Conservation (phyloP, 2,329 filamentous ascomycete species). For the Madurella mycetomatis region DNA sequence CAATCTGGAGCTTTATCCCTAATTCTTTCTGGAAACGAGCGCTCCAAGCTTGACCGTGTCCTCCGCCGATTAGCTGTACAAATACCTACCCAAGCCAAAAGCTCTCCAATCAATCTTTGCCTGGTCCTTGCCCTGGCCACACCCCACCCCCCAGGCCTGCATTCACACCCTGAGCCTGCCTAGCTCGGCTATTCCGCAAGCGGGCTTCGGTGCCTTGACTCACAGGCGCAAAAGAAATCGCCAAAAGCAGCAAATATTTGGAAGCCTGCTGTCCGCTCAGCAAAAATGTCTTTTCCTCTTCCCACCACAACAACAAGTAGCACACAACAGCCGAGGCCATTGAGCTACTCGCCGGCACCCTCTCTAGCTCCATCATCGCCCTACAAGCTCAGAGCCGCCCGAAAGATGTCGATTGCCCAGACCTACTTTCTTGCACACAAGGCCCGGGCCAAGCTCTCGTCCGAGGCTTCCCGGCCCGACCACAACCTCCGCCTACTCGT, state of each 20-base stretch:
- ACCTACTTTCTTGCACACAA: constrained; percentile 98
- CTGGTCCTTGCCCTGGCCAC: constrained; percentile 9
- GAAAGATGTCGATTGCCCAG: constrained; percentile 85
- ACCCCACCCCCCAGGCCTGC: constrained; percentile 14
- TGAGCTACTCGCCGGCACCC: constrained; percentile 14
- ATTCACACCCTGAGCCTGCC: constrained; percentile 16
- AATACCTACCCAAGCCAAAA: background rate
- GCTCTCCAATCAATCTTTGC: background rate
- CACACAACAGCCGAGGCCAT: constrained; percentile 14
- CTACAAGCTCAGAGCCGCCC: constrained; percentile 60
- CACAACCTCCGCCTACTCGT: constrained; percentile 94
- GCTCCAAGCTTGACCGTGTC: no score
- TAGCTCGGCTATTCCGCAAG: constrained; percentile 22
- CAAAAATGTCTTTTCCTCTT: constrained; percentile 24
- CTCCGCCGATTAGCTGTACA: no score
- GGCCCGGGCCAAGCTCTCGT: constrained; percentile 91
- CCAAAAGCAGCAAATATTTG: constrained; percentile 23
- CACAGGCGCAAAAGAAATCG: constrained; percentile 20
- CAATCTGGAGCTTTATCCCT: background rate
- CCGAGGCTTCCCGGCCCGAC: constrained; percentile 82
- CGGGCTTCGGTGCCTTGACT: constrained; percentile 26
- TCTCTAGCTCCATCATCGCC: constrained; percentile 37
- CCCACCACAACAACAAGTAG: constrained; percentile 19
- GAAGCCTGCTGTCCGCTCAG: constrained; percentile 10
- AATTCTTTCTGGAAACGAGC: background rate